Base-by-base conservation (phyloP, 352 stramenopile species). In the Pythium chondricola region DNA sequence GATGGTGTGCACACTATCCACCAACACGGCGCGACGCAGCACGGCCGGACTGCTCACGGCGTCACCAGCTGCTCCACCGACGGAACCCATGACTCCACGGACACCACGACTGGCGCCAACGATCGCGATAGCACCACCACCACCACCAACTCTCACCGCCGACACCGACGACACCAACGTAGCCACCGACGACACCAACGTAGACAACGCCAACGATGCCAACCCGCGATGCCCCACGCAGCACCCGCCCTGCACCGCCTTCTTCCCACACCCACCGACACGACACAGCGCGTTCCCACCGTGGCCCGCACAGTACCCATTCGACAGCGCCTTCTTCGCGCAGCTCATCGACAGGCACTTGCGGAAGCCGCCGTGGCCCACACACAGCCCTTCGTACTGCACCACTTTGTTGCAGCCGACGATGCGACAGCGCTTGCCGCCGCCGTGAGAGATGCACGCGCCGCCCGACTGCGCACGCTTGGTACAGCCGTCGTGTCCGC, bases 321-420 rank as follows among this genome's bases (percentile, higher is more conserved):
- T 81, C 20, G 67, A 48, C 6, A 81, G 47, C 18, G 69, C 69
- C 25, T 71, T 68, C 43, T 70, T 78, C 11, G 58, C 38, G 27
- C 72, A 84, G 39, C 69, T 67, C 17, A 67, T 53, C 6, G 63
- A 74, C 10, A 77, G 39, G 43, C 72, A 84, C 32, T 68, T 67
- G 1, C 72, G 69, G 48, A 74, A 82, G 32, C 72, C 72, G 3
- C 72, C 72, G 27, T 84, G 72, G 21, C 61, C 61, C 7, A 82
- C 69, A 20, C 74, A 85, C 0, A 83, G 69, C 18, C 71, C 63
- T 14, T 79, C 71, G 36, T 78, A 82, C 58, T 85, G 73, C 22
- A 83, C 71, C 9, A 82, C 70, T 54, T 85, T 85, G 51, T 71
- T 78, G 52, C 71, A 83, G n/a, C 39, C 65, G 17, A 61, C 62